These are phyloP conservation scores for Inonotus hispidus DNA, from an alignment of 1,284 basidiomycete genomes.

Conservation along the genomic window DNA sequence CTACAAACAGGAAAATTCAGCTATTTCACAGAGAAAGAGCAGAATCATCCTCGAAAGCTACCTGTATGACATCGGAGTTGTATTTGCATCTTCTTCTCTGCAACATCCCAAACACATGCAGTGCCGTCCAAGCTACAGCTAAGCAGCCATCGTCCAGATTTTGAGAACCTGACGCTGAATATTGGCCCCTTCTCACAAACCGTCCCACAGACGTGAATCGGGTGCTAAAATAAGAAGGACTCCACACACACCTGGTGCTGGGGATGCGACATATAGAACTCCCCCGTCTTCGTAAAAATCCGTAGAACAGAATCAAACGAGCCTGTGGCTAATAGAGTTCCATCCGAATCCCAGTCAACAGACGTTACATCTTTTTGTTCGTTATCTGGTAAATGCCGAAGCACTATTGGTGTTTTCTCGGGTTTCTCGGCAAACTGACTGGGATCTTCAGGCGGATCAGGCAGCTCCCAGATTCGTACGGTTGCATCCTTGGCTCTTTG, in stretches of 20 bases:
- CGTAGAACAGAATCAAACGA: conserved; percentile 69
- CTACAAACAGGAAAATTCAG: conserved; percentile 27
- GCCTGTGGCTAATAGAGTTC: conserved; percentile 67
- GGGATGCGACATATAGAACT: conserved; percentile 51
- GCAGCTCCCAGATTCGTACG: conserved; percentile 71
- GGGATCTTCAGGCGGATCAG: conserved; percentile 32
- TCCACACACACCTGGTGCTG: conserved; percentile 54
- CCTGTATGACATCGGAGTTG: conserved; percentile 65
- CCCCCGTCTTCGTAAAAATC: conserved; percentile 51
- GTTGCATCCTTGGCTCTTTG: conserved; percentile 70
- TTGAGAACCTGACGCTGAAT: conserved; percentile 70
- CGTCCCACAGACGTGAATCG: conserved; percentile 23
- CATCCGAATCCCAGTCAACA: conserved; percentile 68
- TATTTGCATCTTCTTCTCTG: conserved; percentile 49
- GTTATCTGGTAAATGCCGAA: conserved; percentile 44
- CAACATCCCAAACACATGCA: conserved; percentile 73
- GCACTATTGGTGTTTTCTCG: conserved; percentile 35
- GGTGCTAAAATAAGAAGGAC: conserved; percentile 14
- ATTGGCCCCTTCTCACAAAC: conserved; percentile 58
- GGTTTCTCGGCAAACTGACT: conserved; percentile 27
- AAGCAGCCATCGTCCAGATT: conserved; percentile 59
- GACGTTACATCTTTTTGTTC: conserved; percentile 61
- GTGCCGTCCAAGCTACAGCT: conserved; percentile 72
- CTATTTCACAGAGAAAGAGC: neutral
- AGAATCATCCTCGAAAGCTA: conserved; percentile 26